A percentile compares a stretch with the other conserved stretches of the same genome.
These are phyloP conservation scores for Phyllosticta paracitricarpa DNA, from an alignment of 2,329 filamentous ascomycete species.

Conservation along the genomic window DNA sequence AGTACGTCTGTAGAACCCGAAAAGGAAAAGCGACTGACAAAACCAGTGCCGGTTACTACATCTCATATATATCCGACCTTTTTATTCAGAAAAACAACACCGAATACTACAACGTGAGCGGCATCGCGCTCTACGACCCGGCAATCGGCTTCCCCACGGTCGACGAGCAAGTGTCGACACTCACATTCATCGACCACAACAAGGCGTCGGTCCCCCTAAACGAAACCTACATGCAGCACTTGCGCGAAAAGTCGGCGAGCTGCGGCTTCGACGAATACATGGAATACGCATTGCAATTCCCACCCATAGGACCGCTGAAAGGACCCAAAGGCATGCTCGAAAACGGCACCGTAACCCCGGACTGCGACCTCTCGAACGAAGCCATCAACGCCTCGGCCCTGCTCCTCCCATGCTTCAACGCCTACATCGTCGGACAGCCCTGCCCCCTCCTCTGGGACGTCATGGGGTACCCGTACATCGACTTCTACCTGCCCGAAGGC, in stretches of 20 bases:
- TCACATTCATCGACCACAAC: conserved; percentile 34
- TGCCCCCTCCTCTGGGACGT: conserved; percentile 64
- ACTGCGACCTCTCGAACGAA: conserved; percentile 41
- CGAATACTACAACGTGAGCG: conserved; percentile 22
- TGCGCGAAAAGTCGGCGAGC: conserved; percentile 30
- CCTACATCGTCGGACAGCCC: conserved; percentile 62
- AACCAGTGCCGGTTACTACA: conserved; percentile 15
- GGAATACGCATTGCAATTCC: conserved; percentile 32
- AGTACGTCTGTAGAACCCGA: background rate
- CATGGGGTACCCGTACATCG: conserved; percentile 56
- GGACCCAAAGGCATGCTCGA: background rate
- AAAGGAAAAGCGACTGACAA: background rate
- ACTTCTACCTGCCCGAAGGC: conserved; percentile 53
- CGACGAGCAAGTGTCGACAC: conserved; percentile 15
- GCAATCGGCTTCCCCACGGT: conserved; percentile 15
- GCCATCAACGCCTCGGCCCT: conserved; percentile 44
- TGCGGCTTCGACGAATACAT: conserved; percentile 39
- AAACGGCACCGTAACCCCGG: conserved; percentile 2
- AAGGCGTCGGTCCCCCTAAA: conserved; percentile 37
- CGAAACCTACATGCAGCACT: conserved; percentile 28
- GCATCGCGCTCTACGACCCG: conserved; percentile 24
- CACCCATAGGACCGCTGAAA: conserved; percentile 20
- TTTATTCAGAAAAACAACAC: conserved; percentile 20
- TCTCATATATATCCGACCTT: conserved; percentile 24
- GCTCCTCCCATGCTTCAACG: conserved; percentile 69